A percentile compares a stretch with the other conserved stretches of the same genome.
phyloP scores from a whole-genome alignment of 78 protist species.

The Dictyostelium discoideum region DNA sequence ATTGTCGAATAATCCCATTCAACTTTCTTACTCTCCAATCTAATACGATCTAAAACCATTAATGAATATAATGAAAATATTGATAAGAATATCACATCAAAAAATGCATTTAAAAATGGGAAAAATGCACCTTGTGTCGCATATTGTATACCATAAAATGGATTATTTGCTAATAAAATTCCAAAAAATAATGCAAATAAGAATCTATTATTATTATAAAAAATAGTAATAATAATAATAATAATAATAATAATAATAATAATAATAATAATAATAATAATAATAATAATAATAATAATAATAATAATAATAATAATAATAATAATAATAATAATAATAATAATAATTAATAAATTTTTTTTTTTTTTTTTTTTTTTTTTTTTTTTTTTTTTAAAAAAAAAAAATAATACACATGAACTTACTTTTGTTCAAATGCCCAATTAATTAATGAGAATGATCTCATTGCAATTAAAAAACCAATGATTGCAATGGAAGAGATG shows the following conservation, averaged over 20 bases:
- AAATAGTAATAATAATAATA: too few species aligned
- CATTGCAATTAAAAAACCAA: slow-evolving; percentile 30
- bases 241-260: too few species aligned
- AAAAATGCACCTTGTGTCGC: slow-evolving; percentile 23
- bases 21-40: slow-evolving; percentile 4
- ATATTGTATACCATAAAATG: slow-evolving; percentile 64
- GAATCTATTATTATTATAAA: background rate
- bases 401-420: background rate
- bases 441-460: background rate
- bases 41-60: slow-evolving; percentile 25
- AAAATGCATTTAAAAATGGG: slow-evolving; percentile 65
- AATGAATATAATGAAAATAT: slow-evolving; percentile 53
- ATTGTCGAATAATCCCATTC: background rate
- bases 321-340: too few species aligned
- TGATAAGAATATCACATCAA: slow-evolving; percentile 26
- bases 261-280: too few species aligned
- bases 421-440: slow-evolving; percentile 73
- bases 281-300: too few species aligned
- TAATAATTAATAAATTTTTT: background rate
- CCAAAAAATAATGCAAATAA: slow-evolving; percentile 32
- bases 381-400: background rate
- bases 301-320: too few species aligned
- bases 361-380: background rate
- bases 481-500: slow-evolving; percentile 19
- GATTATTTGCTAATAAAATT: slow-evolving; percentile 43